These are phyloP conservation scores for Ensete glaucum DNA, from an alignment of 176 grass and related monocot genomes.

Conservation along the genomic window DNA sequence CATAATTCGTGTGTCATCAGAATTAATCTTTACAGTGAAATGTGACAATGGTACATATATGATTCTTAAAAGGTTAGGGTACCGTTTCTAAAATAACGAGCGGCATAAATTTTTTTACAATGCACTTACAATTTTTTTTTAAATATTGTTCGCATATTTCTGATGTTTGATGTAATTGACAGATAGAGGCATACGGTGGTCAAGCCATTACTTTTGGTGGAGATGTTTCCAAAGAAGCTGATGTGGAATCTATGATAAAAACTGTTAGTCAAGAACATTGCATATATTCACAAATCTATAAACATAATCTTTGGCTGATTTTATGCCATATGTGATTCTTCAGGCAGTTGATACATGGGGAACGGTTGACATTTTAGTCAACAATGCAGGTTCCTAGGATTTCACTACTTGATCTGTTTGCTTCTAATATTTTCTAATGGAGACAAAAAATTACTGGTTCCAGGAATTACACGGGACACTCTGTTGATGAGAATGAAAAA, in stretches of 20 bases:
- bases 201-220: slow-evolving; percentile 86
- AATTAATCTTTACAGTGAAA: not conserved
- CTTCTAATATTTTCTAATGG: not conserved
- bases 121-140: not conserved
- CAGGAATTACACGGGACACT: slow-evolving; percentile 91
- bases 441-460: slow-evolving; percentile 17
- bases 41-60: not conserved
- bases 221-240: slow-evolving; percentile 94
- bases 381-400: slow-evolving; percentile 70
- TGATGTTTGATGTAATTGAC: not conserved
- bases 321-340: slow-evolving; percentile 18
- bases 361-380: slow-evolving; percentile 88
- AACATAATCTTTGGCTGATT: not conserved
- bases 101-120: not conserved
- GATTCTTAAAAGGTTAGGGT: not conserved
- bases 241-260: slow-evolving; percentile 97
- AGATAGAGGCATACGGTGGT: slow-evolving; percentile 84
- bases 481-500: slow-evolving; percentile 99
- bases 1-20: not conserved
- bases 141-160: too few species aligned
- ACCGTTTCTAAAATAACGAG: not conserved
- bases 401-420: slow-evolving; percentile 9
- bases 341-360: slow-evolving; percentile 86
- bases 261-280: slow-evolving; percentile 47
- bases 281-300: not conserved